phyloP scores from a whole-genome alignment of 208 protist genomes.

The Porcisia deanei region DNA sequence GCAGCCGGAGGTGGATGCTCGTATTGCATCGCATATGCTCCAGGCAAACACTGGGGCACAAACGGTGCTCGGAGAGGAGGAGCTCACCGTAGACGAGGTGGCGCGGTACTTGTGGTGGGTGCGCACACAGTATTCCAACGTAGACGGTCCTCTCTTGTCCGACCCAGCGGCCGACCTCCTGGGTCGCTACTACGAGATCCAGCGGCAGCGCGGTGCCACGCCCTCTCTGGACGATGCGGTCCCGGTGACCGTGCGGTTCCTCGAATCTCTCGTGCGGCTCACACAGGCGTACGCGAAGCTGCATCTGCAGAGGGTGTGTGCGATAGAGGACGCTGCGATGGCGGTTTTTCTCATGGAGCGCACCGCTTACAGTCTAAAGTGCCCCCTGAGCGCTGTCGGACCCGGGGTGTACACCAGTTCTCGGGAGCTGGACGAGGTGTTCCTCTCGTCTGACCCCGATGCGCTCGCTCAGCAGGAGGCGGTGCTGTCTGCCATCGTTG shows the following conservation, averaged over 20 bases:
- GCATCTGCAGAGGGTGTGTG: conserved; percentile 82
- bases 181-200: conserved; percentile 74
- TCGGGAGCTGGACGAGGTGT: conserved; percentile 68
- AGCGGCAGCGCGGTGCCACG: conserved; percentile 68
- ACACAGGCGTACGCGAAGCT: conserved; percentile 95
- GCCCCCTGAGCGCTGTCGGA: conserved; percentile 60
- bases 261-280: conserved; percentile 95
- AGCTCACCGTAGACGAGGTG: conserved; percentile 60
- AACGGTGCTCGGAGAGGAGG: conserved; percentile 24
- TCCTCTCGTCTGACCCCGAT: conserved; percentile 46
- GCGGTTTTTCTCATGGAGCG: conserved; percentile 89
- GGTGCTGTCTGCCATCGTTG: conserved; percentile 55
- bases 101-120: conserved; percentile 81
- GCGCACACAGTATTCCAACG: conserved; percentile 63
- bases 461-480: conserved; percentile 42
- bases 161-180: conserved; percentile 75
- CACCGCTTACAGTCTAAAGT: conserved; percentile 83
- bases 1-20: conserved; percentile 79
- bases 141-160: conserved; percentile 72
- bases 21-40: conserved; percentile 90
- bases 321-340: conserved; percentile 83
- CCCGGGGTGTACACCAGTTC: conserved; percentile 75
- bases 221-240: conserved; percentile 82
- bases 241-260: conserved; percentile 95
- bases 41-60: conserved; percentile 32